Evolutionary conservation across 2,329 filamentous ascomycete species (phyloP).

Genomic region (Penicillium sp.): DNA sequence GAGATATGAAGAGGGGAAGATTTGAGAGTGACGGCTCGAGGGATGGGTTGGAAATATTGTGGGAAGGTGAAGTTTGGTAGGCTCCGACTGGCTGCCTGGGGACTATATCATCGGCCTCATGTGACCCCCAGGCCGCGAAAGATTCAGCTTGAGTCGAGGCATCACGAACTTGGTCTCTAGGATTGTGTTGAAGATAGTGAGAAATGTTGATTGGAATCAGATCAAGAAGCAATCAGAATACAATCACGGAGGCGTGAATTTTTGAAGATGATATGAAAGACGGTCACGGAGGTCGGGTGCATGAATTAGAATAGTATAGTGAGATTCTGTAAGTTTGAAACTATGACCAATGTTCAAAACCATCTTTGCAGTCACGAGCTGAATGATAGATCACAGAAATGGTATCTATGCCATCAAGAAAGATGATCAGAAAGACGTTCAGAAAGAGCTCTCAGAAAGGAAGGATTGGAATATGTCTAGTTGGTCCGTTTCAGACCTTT

Average conservation of each 20-base stretch:
- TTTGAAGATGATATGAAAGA: not conserved
- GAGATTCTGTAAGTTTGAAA: too few relatives aligned
- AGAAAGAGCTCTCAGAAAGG: too few relatives aligned
- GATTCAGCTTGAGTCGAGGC: not conserved
- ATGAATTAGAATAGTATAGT: not conserved
- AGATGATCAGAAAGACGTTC: too few relatives aligned
- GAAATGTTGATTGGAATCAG: not conserved
- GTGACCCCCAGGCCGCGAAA: not conserved
- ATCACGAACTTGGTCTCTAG: not conserved
- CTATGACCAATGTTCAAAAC: too few relatives aligned
- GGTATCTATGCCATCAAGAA: too few relatives aligned
- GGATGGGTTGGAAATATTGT: not conserved
- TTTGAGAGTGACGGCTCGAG: not conserved
- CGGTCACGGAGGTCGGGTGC: not conserved
- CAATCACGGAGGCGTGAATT: not conserved
- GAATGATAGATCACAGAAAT: too few relatives aligned
- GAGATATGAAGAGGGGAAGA: not conserved
- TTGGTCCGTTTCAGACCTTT: too few relatives aligned
- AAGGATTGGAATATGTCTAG: too few relatives aligned
- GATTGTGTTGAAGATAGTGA: not conserved
- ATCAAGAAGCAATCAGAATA: not conserved
- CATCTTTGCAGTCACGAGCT: too few relatives aligned
- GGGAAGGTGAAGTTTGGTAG: not conserved
- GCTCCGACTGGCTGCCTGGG: not conserved
- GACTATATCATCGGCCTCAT: not conserved